Evolutionary conservation across 1,139 yeast genomes (phyloP).

Genomic region (Entelexis sorbosivorans): DNA sequence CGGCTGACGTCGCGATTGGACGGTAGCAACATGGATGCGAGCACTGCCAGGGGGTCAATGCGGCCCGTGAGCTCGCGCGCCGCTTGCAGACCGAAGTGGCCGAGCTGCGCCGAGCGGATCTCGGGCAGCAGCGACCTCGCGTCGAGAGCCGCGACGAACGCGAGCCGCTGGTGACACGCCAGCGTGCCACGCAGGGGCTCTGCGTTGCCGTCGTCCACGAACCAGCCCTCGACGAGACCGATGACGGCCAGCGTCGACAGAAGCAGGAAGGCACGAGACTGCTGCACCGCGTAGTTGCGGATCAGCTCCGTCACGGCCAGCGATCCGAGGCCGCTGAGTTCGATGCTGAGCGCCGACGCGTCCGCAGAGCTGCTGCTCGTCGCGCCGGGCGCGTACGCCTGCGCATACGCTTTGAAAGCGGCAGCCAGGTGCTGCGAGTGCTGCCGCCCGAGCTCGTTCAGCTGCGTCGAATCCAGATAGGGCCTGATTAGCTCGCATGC

Average conservation of each 20-base stretch:
- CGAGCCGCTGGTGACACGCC: constrained; percentile 13
- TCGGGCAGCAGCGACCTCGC: constrained; percentile 10
- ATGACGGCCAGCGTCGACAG: constrained; percentile 14
- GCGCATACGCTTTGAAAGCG: constrained; percentile 3
- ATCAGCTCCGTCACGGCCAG: constrained; percentile 17
- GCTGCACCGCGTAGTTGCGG: constrained; percentile 11
- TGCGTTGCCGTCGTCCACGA: constrained; percentile 1
- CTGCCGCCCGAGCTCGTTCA: constrained; percentile 15
- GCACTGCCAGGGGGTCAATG: neutral
- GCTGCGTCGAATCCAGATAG: constrained; percentile 5
- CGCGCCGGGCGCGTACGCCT: neutral
- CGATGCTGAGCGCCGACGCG: neutral
- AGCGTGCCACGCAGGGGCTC: constrained; percentile 7
- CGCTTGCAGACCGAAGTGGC: constrained; percentile 10
- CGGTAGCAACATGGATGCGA: constrained; percentile 6
- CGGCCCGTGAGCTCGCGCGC: constrained; percentile 5
- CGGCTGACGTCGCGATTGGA: neutral
- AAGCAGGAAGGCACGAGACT: constrained; percentile 10
- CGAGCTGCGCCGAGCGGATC: constrained; percentile 9
- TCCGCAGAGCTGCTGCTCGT: neutral
- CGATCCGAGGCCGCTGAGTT: constrained; percentile 17
- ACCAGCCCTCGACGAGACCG: constrained; percentile 22
- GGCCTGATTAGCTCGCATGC: constrained; percentile 8
- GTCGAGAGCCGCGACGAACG: constrained; percentile 8
- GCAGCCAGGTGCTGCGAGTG: neutral